Evolutionary conservation across 352 stramenopile species (phyloP), one percentile per base, ranked within the genome.

Genomic region (Pythium plurisporium): DNA sequence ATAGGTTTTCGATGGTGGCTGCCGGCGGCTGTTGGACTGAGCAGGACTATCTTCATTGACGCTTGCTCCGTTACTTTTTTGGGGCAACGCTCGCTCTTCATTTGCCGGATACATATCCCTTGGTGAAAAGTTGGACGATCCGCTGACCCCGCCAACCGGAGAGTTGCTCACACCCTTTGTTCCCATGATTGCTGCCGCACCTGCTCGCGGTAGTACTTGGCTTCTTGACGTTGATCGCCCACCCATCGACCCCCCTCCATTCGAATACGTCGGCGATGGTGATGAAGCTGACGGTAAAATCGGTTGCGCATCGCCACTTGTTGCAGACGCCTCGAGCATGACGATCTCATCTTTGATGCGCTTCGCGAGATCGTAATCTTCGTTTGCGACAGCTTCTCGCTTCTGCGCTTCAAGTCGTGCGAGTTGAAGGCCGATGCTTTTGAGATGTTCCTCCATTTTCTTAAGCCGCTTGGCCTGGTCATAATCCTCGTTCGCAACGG

Each of bases 301-400:
- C 23, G 77, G 76, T 49, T 88, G 74, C 2, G 70, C 70, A 48
- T 87, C 74, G 45, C 87, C 86, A 50, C 73, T 87, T 5, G 59
- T 67, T 0, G 87, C 74, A 0, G 76, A 79, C 1, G 57, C 79
- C 43, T 95, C 81, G 3, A 96, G 60, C 55, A 76, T 65, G 2
- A 48, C 62, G 36, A 97, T 95, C 51, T 96, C 85, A 37, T 90
- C 71, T 59, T 98, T 98, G 33, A 97, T 81, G 17, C 74, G 72
- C 66, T 97, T 96, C 22, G 92, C 92, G 17, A 81, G 50, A 50
- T 98, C 91, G 49, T 97, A 98, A 59, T 98, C 91, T 65, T 98
- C 92, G 23, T 84, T 89, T 2, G 80, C 73, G 17, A 97, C 91
- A 0, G 91, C 91, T 33, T 95, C 76, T 53, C 73, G 73, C 60